Base-by-base conservation (phyloP, 768 basidiomycete species). In the Pisolithus orientalis region DNA sequence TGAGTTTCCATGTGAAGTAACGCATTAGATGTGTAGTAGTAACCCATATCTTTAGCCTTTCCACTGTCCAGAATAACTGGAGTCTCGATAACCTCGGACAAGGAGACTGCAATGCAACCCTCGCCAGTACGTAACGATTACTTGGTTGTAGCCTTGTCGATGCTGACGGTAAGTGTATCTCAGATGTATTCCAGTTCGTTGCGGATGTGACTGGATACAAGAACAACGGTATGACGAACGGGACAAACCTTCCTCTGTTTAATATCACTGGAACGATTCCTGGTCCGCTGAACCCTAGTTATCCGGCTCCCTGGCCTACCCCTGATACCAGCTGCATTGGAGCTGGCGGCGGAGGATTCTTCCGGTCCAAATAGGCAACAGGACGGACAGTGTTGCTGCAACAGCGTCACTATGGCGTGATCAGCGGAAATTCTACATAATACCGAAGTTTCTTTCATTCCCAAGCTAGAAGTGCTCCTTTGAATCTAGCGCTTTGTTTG, bases 11-110 rank as follows among this genome's bases (percentile, higher is more conserved):
- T 17, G 5, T 38, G 39, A 28, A 11, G 4, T 6, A n/a, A 5
- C n/a, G 13, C 10, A 9, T 21, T 21, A 21, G 21, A 53, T 37
- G 31, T 32, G 39, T 31, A 14, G 3, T 45, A 25, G 29, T 8
- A 9, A 9, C 9, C 37, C 16, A 29, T 13, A 17, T 29, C 6
- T 21, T 31, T 6, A 67, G 67, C 31, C 69, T 84, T 46, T 73
- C 76, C 13, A 80, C 83, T 21, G 73, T 83, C 25, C 63, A 83
- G 65, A 73, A 74, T 32, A 85, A 85, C 67, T 85, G 83, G 83
- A 67, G 66, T 4, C 77, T 85, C 34, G 75, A 75, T 39, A 80
- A 78, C 13, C 78, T 85, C 21, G 83, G 83, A 21, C 76, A 83
- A 38, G 69, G 71, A 34, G 81, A 83, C 58, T 76, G 75, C 43